These are phyloP conservation scores for Claviceps citrina DNA, from an alignment of 2,329 filamentous ascomycete genomes.

Conservation along the genomic window DNA sequence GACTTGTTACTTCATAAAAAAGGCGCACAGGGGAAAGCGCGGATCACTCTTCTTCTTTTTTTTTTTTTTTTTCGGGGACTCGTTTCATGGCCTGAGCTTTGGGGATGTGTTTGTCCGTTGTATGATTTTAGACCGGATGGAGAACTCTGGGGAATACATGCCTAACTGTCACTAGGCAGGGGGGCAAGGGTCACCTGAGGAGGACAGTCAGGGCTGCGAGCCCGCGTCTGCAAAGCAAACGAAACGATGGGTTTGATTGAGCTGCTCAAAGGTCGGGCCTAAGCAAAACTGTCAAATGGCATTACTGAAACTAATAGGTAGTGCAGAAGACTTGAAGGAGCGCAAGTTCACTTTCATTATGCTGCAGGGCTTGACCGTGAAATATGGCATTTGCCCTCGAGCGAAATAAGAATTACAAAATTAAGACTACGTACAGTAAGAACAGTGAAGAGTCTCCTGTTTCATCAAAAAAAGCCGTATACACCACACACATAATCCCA, in stretches of 20 bases:
- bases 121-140: slow-evolving; percentile 3
- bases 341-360: background rate
- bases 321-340: background rate
- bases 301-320: background rate
- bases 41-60: background rate
- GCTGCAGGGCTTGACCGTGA: too few species aligned
- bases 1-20: background rate
- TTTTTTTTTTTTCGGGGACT: background rate
- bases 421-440: too few species aligned
- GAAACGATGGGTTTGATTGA: background rate
- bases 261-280: background rate
- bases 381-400: too few species aligned
- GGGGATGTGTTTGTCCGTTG: background rate
- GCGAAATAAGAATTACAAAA: too few species aligned
- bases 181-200: too few species aligned
- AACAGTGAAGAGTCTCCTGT: too few species aligned
- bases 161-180: slow-evolving; percentile 3
- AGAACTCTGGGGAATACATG: background rate
- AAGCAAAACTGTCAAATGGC: background rate
- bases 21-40: slow-evolving; percentile 4
- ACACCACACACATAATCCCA: too few species aligned
- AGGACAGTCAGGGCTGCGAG: slow-evolving; percentile 1
- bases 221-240: background rate
- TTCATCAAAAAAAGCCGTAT: too few species aligned
- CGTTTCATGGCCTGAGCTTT: background rate